Evolutionary conservation across 306 rosid genomes (phyloP), one percentile per base, ranked within the genome.

Genomic region (Quercus dentata): DNA sequence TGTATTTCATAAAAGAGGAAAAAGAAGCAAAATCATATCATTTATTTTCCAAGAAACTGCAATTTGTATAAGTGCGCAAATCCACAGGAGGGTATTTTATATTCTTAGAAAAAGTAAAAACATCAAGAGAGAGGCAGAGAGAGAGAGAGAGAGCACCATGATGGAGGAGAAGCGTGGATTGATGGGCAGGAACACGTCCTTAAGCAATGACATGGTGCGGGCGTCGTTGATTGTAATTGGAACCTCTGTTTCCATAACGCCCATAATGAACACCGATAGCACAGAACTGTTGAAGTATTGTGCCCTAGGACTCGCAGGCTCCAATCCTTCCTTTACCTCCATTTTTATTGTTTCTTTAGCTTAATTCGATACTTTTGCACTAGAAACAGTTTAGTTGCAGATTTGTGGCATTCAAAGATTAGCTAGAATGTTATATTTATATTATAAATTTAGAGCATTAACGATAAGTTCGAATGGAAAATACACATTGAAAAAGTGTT

Each of bases 121-220:
- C 54, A 4, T 59, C 7, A n/a, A 21, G 31, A 52, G 54, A 27
- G 35, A 21, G 11, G 10, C 1, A 27, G 52, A 74, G 3, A 13
- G 25, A 33, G 38, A 33, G 7, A 73, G 75, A 57, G 65, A 61
- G 74, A 21, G 4, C 3, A 91, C 92, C 91, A 85, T 86, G 76
- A 88, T 67, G 30, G 91, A 90, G 71, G 89, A 86, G 85, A 90
- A 88, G 28, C 88, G 90, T 19, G 92, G 79, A 79, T 77, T 88
- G 64, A 88, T 78, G 46, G 89, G 86, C 57, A 90, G 89, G 59
- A 88, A 80, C 23, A 77, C 55, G 56, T 82, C 63, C 67, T 56
- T 52, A 17, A 86, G 76, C 19, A 85, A 82, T 35, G 84, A 21
- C 0, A 73, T 6, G 49, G 62, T 12, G 21, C 71, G 83, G 28